Evolutionary conservation across 345 rosid genomes (phyloP), one percentile per base, ranked within the genome.

Genomic region (Salix exigua): DNA sequence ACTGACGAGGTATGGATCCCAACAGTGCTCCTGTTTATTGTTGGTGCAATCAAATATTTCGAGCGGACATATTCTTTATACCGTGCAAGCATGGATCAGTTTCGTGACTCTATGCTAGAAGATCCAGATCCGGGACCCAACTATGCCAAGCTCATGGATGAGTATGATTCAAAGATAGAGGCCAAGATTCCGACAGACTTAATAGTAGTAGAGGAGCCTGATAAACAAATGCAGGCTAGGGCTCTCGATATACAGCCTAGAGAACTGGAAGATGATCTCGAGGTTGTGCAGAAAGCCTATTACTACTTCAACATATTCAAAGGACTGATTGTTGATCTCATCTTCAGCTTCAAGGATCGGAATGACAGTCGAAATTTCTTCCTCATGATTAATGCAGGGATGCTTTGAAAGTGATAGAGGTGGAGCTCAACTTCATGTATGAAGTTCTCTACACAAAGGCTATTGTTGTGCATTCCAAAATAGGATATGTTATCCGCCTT

Each of bases 391-490:
- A 0, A 1, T 10, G 63, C 88, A 0, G 83, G 16, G 87, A 90
- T 4, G 94, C 92, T 75, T 72, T 88, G 31, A 68, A 51, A 68
- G 79, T 92, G 2, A 83, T 92, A 4, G 90, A 88, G 65, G 77
- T 87, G 2, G 97, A 92, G 73, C 92, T 92, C 51, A 86, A 88
- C 42, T 88, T 88, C 80, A 67, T 89, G 8, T 92, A 92, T 25
- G 94, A 89, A 31, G 86, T 86, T 17, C 80, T 92, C 64, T 86
- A 78, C 38, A 91, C 94, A 2, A 91, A 92, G 77, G 86, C 80
- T 0, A 68, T 71, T 1, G 89, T 87, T 62, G 82, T 88, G 16
- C 92, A 86, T 23, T 81, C 90, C 0, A 0, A 0, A 1, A 0
- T 0, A 5, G 91, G 94, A 25, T 66, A 65, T 61, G 2, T 85